These are phyloP conservation scores for Panaeolus cyanescens DNA, from an alignment of 768 basidiomycete genomes.

Conservation along the genomic window DNA sequence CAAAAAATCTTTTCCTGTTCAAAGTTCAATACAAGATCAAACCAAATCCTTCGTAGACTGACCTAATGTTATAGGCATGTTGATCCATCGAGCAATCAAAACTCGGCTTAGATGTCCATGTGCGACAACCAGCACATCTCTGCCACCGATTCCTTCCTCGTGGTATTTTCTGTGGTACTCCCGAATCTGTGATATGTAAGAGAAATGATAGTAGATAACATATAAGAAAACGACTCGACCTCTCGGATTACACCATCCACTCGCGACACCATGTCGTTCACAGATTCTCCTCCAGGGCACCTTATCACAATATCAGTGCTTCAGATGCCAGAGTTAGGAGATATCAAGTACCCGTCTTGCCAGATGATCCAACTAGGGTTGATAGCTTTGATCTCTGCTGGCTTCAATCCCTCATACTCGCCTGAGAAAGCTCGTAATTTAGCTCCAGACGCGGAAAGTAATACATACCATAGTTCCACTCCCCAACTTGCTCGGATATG, in stretches of 20 bases:
- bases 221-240: conserved; percentile 35
- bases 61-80: conserved; percentile 31
- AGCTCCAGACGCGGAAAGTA: neutral
- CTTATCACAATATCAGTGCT: conserved; percentile 35
- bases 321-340: neutral
- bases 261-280: conserved; percentile 74
- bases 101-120: conserved; percentile 78
- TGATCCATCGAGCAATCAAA: conserved; percentile 31
- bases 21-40: neutral
- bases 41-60: neutral
- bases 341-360: conserved; percentile 66
- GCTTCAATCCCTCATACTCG: conserved; percentile 80
- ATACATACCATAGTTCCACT: conserved; percentile 80
- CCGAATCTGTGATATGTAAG: conserved; percentile 49
- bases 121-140: conserved; percentile 87
- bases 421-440: conserved; percentile 38
- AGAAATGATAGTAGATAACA: neutral
- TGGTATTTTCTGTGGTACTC: conserved; percentile 72
- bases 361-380: conserved; percentile 78
- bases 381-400: conserved; percentile 73
- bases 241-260: conserved; percentile 77
- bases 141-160: conserved; percentile 63
- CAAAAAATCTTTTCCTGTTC: conserved; percentile 72
- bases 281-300: conserved; percentile 88
- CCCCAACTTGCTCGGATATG: conserved; percentile 66